Evolutionary conservation across 345 rosid species (phyloP), one percentile per base, ranked within the genome.

Genomic region (Acer yangbiense): DNA sequence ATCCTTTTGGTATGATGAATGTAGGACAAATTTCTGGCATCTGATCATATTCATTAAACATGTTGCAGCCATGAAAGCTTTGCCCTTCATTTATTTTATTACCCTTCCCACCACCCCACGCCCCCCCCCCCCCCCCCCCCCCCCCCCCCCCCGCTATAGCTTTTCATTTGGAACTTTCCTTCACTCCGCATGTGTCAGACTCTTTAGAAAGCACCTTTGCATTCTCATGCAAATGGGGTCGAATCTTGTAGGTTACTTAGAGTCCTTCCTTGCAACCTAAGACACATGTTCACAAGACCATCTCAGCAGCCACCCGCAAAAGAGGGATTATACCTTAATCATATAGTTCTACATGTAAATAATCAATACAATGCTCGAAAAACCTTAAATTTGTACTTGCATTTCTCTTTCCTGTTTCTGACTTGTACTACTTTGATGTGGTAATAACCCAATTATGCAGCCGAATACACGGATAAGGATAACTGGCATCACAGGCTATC

Each of bases 401-500:
- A 39, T 61, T 27, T 68, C 29, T 66, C 20, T 44, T 20, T 20
- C 46, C 6, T 52, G 25, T 1, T 48, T 50, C 65, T 67, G 32
- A n/a, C 27, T 54, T 69, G 9, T 44, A n/a, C 39, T 72, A 12
- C 23, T 75, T 55, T 73, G 44, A 25, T 32, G 18, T 63, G 46
- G 20, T 80, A 73, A 0, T 57, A 70, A 29, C 27, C 80, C 60
- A 46, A 55, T 71, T 17, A 44, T 88, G 86, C 92, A 93, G 98
- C 98, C 97, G 73, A 95, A 93, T 83, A 91, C 98, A 9, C 83
- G 95, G 73, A 89, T 95, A 76, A 87, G 90, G 90, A 93, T 95
- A 71, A 91, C 88, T 21, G 90, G 95, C 78, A 91, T 95, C 83
- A 86, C 94, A 35, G 97, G 98, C 76, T 95, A 88, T 82, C 87